Evolutionary conservation across 2,329 filamentous ascomycete genomes (phyloP), one percentile per base, ranked within the genome.

Genomic region (Pseudocercospora crystallina): DNA sequence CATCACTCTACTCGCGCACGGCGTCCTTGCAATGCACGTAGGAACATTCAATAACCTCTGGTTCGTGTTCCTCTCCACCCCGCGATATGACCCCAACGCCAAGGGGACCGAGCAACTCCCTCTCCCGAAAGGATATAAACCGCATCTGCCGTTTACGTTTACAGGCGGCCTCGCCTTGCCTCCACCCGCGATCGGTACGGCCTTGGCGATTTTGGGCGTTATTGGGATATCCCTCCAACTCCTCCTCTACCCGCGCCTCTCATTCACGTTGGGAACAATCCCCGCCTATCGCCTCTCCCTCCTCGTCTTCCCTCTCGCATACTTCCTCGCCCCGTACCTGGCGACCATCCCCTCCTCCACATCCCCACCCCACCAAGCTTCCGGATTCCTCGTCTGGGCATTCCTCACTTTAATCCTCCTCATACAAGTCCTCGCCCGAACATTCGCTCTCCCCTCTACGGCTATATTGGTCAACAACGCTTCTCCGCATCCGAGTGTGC

Each of bases 381-480:
- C 68, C 0, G 75, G 75, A 0, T 43, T 64, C 0, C 58, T 65
- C 5, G 60, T 78, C 32, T 78, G 76, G 76, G 53, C 65, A 0
- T 69, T 65, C 5, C 74, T 78, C 10, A 68, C 69, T 0, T 40
- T 61, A 1, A 66, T 76, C 2, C 63, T 78, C 0, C 61, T 66
- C 34, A 66, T 78, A 5, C 75, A 78, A 57, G 73, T 76, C 20
- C 53, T 72, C 1, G 76, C 70, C 1, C 69, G 76, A 4, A 78
- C 76, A 0, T 78, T 78, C 51, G 77, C 80, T 0, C 61, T 86
- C 0, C 83, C 83, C 0, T 78, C 77, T 0, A 76, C 76, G 0
- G 77, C 80, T 0, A 85, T 86, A 2, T 65, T 83, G 33, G 72
- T 84, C 11, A 85, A 84, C 50, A 84, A 85, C 53, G 78, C 74